Percentiles rank a stretch among this genome's conserved stretches.
Conservation (phyloP, 352 stramenopile species). For the Globisporangium ultimum region DNA sequence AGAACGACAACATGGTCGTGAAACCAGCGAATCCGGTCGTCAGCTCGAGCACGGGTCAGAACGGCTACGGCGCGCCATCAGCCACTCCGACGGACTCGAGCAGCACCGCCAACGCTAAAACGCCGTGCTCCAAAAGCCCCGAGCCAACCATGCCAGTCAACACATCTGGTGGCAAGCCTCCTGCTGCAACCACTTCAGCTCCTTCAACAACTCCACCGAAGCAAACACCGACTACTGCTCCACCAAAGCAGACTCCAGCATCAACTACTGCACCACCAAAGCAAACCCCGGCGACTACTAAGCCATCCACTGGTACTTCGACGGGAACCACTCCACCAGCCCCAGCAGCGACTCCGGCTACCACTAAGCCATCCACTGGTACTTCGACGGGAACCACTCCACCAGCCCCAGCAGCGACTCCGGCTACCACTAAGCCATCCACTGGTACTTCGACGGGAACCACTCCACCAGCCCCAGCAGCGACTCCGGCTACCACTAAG, state of each 20-base stretch:
- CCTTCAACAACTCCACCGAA: constrained; percentile 1
- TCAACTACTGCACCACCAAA: constrained; percentile 1
- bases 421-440: constrained; percentile 1
- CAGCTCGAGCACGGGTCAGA: constrained; percentile 7
- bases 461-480: constrained; percentile 4
- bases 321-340: background rate
- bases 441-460: constrained; percentile 3
- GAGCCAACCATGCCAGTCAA: constrained; percentile 8
- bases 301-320: constrained; percentile 1
- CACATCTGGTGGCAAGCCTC: background rate
- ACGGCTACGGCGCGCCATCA: constrained; percentile 7
- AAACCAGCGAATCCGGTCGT: constrained; percentile 14
- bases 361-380: background rate
- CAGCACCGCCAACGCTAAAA: background rate
- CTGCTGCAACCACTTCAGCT: background rate
- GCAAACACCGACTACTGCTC: constrained; percentile 6
- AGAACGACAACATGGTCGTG: constrained; percentile 17
- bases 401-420: constrained; percentile 9
- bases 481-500: constrained; percentile 8
- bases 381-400: constrained; percentile 1
- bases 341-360: constrained; percentile 14
- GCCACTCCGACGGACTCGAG: background rate
- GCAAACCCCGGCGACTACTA: constrained; percentile 5
- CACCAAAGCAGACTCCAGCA: constrained; percentile 1
- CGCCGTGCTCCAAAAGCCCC: constrained; percentile 1